Evolutionary conservation across 2,329 filamentous ascomycete genomes (phyloP).

Genomic region (Coniochaeta sp.): DNA sequence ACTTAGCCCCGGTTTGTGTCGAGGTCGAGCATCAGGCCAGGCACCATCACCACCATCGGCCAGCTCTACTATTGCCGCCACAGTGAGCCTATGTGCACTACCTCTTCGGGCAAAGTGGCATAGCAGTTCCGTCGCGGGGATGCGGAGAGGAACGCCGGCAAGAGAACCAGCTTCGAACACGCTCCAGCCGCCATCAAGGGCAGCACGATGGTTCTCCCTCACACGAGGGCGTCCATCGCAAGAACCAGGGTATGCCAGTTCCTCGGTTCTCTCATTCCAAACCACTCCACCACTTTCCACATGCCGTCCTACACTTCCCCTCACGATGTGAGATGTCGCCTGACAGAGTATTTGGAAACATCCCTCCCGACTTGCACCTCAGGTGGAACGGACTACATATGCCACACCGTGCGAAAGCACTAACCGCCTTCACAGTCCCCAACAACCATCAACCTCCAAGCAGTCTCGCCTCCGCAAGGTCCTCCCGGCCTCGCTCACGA

Average conservation of each 20-base stretch:
- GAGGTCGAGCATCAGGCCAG: neutral
- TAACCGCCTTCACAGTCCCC: neutral
- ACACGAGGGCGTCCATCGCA: neutral
- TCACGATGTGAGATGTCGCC: neutral
- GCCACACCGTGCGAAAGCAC: neutral
- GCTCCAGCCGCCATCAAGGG: neutral
- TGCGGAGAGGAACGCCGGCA: neutral
- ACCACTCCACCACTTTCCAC: neutral
- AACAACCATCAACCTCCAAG: neutral
- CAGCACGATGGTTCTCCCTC: neutral
- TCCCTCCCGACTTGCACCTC: neutral
- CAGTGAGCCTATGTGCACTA: neutral
- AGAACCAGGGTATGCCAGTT: neutral
- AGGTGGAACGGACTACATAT: neutral
- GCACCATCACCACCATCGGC: neutral
- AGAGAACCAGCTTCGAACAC: neutral
- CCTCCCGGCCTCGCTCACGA: constrained; percentile 17
- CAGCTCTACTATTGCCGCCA: neutral
- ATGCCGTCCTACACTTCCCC: neutral
- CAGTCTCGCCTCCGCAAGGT: constrained; percentile 18
- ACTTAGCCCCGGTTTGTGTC: neutral
- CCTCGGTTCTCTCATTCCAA: neutral
- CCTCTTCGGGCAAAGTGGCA: neutral
- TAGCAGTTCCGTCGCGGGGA: neutral
- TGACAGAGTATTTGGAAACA: neutral